These are phyloP conservation scores for Trametes cubensis DNA, from an alignment of 768 basidiomycete species.

Conservation along the genomic window DNA sequence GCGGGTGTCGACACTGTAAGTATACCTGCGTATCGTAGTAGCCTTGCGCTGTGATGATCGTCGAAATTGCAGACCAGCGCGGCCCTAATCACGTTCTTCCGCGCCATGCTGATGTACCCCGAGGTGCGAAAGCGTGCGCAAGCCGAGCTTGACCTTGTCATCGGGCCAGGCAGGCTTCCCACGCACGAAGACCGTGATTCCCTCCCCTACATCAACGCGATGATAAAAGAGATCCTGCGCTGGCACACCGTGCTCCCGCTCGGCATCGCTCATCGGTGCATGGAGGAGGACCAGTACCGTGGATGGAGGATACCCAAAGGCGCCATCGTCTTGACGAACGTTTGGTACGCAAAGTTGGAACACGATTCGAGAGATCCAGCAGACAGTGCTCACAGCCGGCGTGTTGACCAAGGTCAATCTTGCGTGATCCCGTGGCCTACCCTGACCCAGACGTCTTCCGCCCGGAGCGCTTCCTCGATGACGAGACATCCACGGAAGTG, in stretches of 20 bases:
- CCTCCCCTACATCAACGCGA: conserved; percentile 59
- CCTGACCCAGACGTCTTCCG: not conserved
- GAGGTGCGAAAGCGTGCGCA: conserved; percentile 59
- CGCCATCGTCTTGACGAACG: not conserved
- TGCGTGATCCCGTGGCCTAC: not conserved
- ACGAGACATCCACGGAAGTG: not conserved
- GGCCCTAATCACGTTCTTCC: conserved; percentile 44
- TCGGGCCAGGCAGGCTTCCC: conserved; percentile 59
- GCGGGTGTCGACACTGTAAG: not conserved
- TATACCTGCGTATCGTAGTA: too few relatives aligned
- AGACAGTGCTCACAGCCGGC: too few relatives aligned
- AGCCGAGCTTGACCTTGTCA: conserved; percentile 61
- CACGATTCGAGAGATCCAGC: too few relatives aligned
- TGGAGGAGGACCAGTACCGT: not conserved
- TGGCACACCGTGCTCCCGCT: conserved; percentile 38
- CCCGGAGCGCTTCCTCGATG: not conserved
- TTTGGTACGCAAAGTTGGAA: not conserved
- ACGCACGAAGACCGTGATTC: conserved; percentile 52
- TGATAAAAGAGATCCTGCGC: conserved; percentile 55
- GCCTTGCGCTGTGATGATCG: not conserved
- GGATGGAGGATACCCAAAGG: conserved; percentile 1
- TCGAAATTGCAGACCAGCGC: not conserved
- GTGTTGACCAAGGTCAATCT: not conserved
- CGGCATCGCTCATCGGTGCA: not conserved
- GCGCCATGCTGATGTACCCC: conserved; percentile 66